Evolutionary conservation across 371 early-diverging fungal genomes (phyloP), one percentile per base, ranked within the genome.

Genomic region (Syncephalastrum sp.): DNA sequence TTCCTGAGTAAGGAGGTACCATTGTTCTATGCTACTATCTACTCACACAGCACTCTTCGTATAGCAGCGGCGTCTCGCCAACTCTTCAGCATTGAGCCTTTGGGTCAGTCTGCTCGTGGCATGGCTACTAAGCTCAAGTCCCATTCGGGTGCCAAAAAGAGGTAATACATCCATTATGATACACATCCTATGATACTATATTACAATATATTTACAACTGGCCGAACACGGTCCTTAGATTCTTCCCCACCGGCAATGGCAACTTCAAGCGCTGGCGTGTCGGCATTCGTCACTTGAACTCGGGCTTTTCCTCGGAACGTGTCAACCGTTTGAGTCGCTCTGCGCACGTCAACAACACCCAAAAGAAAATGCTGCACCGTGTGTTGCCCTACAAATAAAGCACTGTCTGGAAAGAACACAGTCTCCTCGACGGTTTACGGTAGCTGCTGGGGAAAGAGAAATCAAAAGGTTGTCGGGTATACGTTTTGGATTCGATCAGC

Each of bases 181-280:
- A 21, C 21, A 21, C 0, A 21, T 0, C 21, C 21, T 21, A 2
- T 21, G 21, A 21, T 21, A 21, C 21, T 5, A 3, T 33, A 6
- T n/a, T 13, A 14, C 24, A 45, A 1, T 17, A 15, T 5, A 27
- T 21, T 17, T 8, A 21, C 17, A 17, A 7, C n/a, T 24, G 3
- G n/a, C 1, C 19, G 0, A 29, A 7, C 19, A 24, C 10, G 27
- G 6, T 41, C 12, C n/a, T 14, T 57, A 77, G 78, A 67, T 74
- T 78, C 50, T 61, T 74, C 13, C 79, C 79, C 47, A 74, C 73
- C 5, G 55, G 66, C 24, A 74, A 70, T 49, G 73, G 72, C 21
- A 72, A 78, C 54, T 78, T 67, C 47, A 79, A 79, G 57, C 72
- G 79, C 13, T 79, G 79, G 79, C 74, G 72, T 48, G 70, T 63